These are phyloP conservation scores for Dalechampia spathulata DNA, from an alignment of 441 rosid genomes.

Conservation along the genomic window DNA sequence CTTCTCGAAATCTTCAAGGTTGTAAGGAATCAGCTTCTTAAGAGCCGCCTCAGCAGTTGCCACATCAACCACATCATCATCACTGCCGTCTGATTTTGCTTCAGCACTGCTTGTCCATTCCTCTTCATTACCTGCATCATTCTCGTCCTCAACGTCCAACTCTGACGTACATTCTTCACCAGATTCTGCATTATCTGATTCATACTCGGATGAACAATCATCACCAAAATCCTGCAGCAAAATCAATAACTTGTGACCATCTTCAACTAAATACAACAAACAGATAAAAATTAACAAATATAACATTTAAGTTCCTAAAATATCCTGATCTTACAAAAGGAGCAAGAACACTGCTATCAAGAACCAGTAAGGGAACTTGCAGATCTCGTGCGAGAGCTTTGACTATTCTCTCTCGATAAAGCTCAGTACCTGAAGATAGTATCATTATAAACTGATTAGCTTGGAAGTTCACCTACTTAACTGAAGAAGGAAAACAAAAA, in stretches of 20 bases:
- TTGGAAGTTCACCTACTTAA: constrained; percentile 10
- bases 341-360: constrained; percentile 85
- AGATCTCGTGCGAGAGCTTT: constrained; percentile 85
- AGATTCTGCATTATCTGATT: constrained; percentile 55
- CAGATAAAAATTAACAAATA: not conserved
- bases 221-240: constrained; percentile 70
- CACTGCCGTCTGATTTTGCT: constrained; percentile 60
- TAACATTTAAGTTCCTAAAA: constrained; percentile 7
- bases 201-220: constrained; percentile 53
- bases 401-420: constrained; percentile 87
- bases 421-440: constrained; percentile 68
- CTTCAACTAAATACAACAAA: constrained; percentile 6
- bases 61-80: constrained; percentile 54
- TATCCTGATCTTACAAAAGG: constrained; percentile 69
- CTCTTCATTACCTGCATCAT: constrained; percentile 66
- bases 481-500: not conserved
- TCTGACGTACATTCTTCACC: constrained; percentile 62
- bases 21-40: constrained; percentile 61
- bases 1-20: constrained; percentile 71
- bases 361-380: constrained; percentile 80
- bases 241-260: constrained; percentile 16
- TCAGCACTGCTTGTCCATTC: constrained; percentile 61
- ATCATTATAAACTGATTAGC: constrained; percentile 15
- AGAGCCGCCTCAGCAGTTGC: constrained; percentile 78
- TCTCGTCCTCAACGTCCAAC: constrained; percentile 82